phyloP scores from a whole-genome alignment of 208 protist genomes.

The Acanthamoeba lenticulata region DNA sequence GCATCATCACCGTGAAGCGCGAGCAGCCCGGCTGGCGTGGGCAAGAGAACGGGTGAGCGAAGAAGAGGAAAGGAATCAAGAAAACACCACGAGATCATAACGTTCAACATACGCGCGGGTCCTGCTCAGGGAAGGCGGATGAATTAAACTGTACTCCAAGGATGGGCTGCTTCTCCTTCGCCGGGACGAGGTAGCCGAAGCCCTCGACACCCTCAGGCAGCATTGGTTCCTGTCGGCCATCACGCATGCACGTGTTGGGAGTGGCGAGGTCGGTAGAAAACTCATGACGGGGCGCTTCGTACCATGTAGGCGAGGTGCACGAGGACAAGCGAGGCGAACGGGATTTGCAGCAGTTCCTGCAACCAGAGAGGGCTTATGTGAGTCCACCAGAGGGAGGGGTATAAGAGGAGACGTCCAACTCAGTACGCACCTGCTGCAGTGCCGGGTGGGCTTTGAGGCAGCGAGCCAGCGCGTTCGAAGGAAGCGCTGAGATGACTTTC shows the following conservation, averaged over 20 bases:
- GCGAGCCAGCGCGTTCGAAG: background rate
- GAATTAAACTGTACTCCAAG: conserved; percentile 39
- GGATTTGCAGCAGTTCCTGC: background rate
- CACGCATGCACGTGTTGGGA: background rate
- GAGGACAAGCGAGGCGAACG: conserved; percentile 7
- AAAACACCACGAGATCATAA: background rate
- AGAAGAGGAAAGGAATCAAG: background rate
- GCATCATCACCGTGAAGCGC: conserved; percentile 44
- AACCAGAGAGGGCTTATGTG: too few species aligned
- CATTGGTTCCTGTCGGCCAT: background rate
- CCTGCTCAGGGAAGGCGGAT: conserved; percentile 20
- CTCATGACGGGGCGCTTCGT: too few species aligned
- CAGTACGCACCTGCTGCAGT: background rate
- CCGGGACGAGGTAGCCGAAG: conserved; percentile 29
- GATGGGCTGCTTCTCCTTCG: conserved; percentile 17
- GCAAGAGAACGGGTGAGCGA: background rate
- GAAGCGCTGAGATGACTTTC: conserved; percentile 9
- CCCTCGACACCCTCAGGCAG: background rate
- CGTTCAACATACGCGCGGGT: background rate
- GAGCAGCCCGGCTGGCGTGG: background rate
- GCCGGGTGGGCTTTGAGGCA: background rate
- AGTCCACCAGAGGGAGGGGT: too few species aligned
- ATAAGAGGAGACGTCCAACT: too few species aligned
- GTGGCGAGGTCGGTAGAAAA: too few species aligned
- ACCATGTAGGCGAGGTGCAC: conserved; percentile 25